These are phyloP conservation scores for Boletus reticuloceps DNA, from an alignment of 768 basidiomycete genomes.

Conservation along the genomic window DNA sequence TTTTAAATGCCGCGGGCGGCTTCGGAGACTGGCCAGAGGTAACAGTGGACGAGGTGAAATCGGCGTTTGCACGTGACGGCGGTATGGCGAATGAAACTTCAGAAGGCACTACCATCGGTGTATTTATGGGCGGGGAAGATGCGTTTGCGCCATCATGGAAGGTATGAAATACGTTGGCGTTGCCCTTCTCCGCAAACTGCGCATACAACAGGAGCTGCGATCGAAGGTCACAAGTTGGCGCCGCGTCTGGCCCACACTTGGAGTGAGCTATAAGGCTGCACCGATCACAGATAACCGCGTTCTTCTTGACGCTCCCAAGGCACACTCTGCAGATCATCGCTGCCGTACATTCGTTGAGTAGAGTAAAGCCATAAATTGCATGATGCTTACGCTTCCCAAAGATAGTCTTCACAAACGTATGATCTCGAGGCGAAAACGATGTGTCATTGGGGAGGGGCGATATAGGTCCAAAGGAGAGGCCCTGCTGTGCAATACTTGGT, in stretches of 20 bases:
- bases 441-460: slow-evolving; percentile 32
- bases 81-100: slow-evolving; percentile 54
- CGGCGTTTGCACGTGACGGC: slow-evolving; percentile 48
- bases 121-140: neutral
- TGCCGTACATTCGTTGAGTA: slow-evolving; percentile 31
- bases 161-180: slow-evolving; percentile 53
- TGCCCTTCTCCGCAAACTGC: slow-evolving; percentile 71
- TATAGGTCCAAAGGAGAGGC: slow-evolving; percentile 36
- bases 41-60: slow-evolving; percentile 36
- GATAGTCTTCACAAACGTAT: slow-evolving; percentile 87
- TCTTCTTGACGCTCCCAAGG: slow-evolving; percentile 74
- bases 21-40: slow-evolving; percentile 31
- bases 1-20: slow-evolving; percentile 61
- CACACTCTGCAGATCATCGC: slow-evolving; percentile 90
- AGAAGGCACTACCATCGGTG: slow-evolving; percentile 46
- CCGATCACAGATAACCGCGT: slow-evolving; percentile 81
- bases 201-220: slow-evolving; percentile 77
- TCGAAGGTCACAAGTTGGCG: slow-evolving; percentile 79
- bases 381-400: slow-evolving; percentile 81
- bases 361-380: neutral
- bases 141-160: slow-evolving; percentile 43
- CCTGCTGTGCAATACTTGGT: slow-evolving; percentile 35
- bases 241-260: slow-evolving; percentile 69
- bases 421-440: slow-evolving; percentile 60
- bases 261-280: slow-evolving; percentile 89